Evolutionary conservation across 1,284 basidiomycete genomes (phyloP).

Genomic region (Anthracocystis walkeri): DNA sequence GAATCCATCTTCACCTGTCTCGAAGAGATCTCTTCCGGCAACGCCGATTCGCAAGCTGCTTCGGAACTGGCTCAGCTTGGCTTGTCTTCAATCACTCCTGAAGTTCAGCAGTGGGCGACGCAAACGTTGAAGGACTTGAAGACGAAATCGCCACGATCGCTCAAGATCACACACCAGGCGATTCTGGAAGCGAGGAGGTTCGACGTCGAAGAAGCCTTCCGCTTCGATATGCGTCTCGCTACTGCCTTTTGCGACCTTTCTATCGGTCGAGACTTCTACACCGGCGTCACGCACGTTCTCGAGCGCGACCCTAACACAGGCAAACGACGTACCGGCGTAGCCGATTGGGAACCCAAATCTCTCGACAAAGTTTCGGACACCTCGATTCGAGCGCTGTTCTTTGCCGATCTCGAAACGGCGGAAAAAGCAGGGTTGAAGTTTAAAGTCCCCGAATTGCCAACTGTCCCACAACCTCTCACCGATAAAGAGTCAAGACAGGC

Average conservation of each 20-base stretch:
- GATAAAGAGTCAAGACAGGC: constrained; percentile 42
- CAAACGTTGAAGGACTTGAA: constrained; percentile 56
- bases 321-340: constrained; percentile 58
- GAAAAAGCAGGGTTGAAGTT: constrained; percentile 51
- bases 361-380: constrained; percentile 59
- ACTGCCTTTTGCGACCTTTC: constrained; percentile 67
- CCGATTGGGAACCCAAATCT: constrained; percentile 55
- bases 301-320: constrained; percentile 63
- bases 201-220: constrained; percentile 60
- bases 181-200: constrained; percentile 54
- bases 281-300: constrained; percentile 62
- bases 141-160: constrained; percentile 61
- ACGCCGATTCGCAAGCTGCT: constrained; percentile 41
- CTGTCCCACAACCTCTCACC: constrained; percentile 26
- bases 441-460: constrained; percentile 40
- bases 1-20: constrained; percentile 59
- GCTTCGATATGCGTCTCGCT: constrained; percentile 65
- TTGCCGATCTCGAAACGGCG: constrained; percentile 51
- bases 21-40: constrained; percentile 45
- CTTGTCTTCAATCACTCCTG: constrained; percentile 29
- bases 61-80: constrained; percentile 48
- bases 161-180: constrained; percentile 63
- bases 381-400: constrained; percentile 56
- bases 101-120: constrained; percentile 53
- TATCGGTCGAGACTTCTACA: constrained; percentile 69